Conservation (phyloP, 2,329 filamentous ascomycete species). For the Pseudogymnoascus sp. region DNA sequence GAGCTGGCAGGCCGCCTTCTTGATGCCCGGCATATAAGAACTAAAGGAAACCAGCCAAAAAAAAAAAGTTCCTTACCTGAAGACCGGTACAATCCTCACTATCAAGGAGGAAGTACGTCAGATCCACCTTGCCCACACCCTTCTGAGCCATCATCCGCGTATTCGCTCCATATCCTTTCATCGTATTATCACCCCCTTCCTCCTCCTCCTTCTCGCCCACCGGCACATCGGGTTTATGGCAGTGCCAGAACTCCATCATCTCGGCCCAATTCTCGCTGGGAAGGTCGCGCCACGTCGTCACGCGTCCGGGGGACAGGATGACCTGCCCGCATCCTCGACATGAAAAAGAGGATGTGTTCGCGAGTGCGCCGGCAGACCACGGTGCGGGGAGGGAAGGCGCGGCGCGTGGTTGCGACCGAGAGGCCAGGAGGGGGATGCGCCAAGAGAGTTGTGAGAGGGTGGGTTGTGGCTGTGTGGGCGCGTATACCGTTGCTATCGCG, state of each 20-base stretch:
- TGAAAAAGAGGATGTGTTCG: constrained; percentile 24
- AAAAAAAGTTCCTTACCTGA: constrained; percentile 31
- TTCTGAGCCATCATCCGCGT: constrained; percentile 59
- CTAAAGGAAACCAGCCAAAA: constrained; percentile 15
- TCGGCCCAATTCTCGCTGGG: constrained; percentile 98
- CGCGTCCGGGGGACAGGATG: constrained; percentile 31
- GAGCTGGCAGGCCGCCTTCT: constrained; percentile 54
- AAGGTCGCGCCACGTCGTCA: constrained; percentile 73
- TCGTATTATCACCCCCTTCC: constrained; percentile 33
- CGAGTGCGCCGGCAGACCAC: constrained; percentile 48
- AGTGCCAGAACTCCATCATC: constrained; percentile 99
- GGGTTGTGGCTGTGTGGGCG: constrained; percentile 18
- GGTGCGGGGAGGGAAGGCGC: constrained; percentile 15
- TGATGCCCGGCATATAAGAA: constrained; percentile 36
- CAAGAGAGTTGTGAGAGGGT: constrained; percentile 38
- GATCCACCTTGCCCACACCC: constrained; percentile 69
- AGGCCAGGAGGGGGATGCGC: constrained; percentile 39
- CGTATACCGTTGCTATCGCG: constrained; percentile 20
- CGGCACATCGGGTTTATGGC: constrained; percentile 75
- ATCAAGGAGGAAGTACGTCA: constrained; percentile 64
- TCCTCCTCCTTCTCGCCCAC: constrained; percentile 19
- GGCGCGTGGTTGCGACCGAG: constrained; percentile 17
- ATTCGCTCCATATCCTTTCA: constrained; percentile 76
- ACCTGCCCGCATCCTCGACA: constrained; percentile 38
- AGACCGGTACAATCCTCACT: constrained; percentile 52